These are phyloP conservation scores for Hyphodiscus hymeniophilus DNA, from an alignment of 495 filamentous ascomycete species.

Conservation along the genomic window DNA sequence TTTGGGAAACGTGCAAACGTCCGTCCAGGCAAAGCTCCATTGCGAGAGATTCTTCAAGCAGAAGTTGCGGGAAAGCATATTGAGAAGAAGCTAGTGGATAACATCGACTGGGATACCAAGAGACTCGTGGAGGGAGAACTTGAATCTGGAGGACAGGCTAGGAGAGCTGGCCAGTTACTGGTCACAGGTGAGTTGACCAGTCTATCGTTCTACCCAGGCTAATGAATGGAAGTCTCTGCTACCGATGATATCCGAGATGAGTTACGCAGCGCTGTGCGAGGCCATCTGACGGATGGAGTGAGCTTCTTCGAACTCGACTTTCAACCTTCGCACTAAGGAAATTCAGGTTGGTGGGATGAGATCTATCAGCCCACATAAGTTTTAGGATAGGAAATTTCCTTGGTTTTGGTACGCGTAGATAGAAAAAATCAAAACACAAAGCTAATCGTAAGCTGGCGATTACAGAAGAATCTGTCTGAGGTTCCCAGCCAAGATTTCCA, in stretches of 20 bases:
- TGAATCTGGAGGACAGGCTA: neutral
- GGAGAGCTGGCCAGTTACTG: neutral
- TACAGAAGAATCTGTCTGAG: too few species aligned
- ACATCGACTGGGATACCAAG: conserved; percentile 4
- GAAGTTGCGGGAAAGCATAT: conserved; percentile 5
- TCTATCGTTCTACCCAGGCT: neutral
- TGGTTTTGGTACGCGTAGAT: too few species aligned
- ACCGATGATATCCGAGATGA: conserved; percentile 9
- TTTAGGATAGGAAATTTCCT: too few species aligned
- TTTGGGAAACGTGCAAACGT: conserved; percentile 4
- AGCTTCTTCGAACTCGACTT: conserved; percentile 10
- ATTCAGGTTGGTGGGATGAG: conserved; percentile 3
- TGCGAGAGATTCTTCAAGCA: conserved; percentile 1
- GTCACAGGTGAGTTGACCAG: conserved; percentile 1
- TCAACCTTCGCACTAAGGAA: conserved; percentile 9
- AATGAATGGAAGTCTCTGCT: conserved; percentile 4
- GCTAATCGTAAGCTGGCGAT: too few species aligned
- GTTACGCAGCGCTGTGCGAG: conserved; percentile 2
- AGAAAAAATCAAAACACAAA: too few species aligned
- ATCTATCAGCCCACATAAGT: too few species aligned
- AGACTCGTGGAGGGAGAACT: conserved; percentile 1
- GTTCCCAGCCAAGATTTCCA: too few species aligned
- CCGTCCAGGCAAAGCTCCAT: conserved; percentile 5
- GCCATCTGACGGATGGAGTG: conserved; percentile 6
- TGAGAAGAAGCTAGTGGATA: conserved; percentile 2